Evolutionary conservation across 2,329 filamentous ascomycete species (phyloP), one percentile per base, ranked within the genome.

Genomic region (Pestalotiopsis sp.): DNA sequence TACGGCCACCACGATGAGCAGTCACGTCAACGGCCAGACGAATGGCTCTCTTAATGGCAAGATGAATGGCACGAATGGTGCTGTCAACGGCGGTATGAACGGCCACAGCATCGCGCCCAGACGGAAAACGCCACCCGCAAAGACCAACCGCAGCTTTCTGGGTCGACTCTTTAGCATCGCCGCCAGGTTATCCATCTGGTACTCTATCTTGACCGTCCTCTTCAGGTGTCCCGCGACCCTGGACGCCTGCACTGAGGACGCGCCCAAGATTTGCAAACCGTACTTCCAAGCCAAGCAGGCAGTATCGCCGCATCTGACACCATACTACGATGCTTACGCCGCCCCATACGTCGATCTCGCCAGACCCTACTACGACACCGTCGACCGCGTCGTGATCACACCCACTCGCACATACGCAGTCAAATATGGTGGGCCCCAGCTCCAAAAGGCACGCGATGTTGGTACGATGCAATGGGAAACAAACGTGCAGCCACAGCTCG

Each of bases 241-340:
- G 70, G 87, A 91, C 36, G 86, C 89, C 31, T 88, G 96, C 75
- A 87, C 89, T 74, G 88, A 92, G 31, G 82, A 86, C 38, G 93
- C 93, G 1, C 93, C 95, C 0, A 86, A 83, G 72, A 88, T 98
- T 70, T 99, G 96, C 87, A 91, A 91, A 76, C 91, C 93, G 11
- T 98, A 98, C 86, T 86, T 92, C 83, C 81, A 90, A 82, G 74
- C 90, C 83, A 83, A 90, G 85, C 81, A 86, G 23, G 76, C 82
- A 68, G 83, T 95, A 69, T 82, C 89, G 31, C 96, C 96, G 3
- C 91, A 95, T 79, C 76, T 97, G 39, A 86, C 91, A 74, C 95
- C 95, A 2, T 97, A 97, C 81, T 98, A 98, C 80, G 84, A 95
- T 73, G 80, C 88, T 69, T 97, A 98, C 76, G 91, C 93, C 27